A percentile compares a stretch with the other conserved stretches of the same genome.
phyloP scores from a whole-genome alignment of 192 early-diverging fungal genomes.

The Coemansia nantahalensis region DNA sequence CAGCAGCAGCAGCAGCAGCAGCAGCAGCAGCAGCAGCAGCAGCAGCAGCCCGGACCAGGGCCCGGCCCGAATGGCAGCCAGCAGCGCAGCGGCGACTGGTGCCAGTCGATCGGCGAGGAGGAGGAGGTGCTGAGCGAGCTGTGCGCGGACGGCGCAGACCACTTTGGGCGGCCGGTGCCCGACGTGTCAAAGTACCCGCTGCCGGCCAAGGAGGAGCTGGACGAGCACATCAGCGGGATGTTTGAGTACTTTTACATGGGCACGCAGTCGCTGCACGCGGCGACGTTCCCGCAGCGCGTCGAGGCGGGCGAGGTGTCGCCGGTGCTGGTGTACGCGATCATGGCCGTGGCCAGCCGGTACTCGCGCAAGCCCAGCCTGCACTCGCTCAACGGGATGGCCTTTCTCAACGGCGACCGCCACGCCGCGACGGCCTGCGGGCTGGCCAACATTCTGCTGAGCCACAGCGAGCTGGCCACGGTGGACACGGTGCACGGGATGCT shows the following conservation, averaged over 20 bases:
- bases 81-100: constrained; percentile 36
- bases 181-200: constrained; percentile 34
- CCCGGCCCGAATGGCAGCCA: too few species aligned
- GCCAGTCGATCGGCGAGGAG: constrained; percentile 28
- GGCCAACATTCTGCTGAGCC: constrained; percentile 46
- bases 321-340: constrained; percentile 49
- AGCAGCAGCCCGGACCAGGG: too few species aligned
- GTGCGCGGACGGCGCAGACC: constrained; percentile 33
- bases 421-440: constrained; percentile 43
- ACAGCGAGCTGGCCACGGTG: constrained; percentile 36
- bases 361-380: constrained; percentile 50
- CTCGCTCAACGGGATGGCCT: constrained; percentile 52
- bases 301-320: constrained; percentile 33
- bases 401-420: constrained; percentile 51
- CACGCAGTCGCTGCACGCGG: constrained; percentile 40
- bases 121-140: constrained; percentile 42
- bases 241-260: constrained; percentile 56
- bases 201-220: constrained; percentile 26
- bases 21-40: constrained; percentile 10
- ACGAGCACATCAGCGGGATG: constrained; percentile 49
- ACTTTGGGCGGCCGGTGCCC: constrained; percentile 42
- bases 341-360: constrained; percentile 52
- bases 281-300: constrained; percentile 39
- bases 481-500: constrained; percentile 48
- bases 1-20: constrained; percentile 10